These are phyloP conservation scores for Hypericum perforatum DNA, from an alignment of 345 rosid species.

Conservation along the genomic window DNA sequence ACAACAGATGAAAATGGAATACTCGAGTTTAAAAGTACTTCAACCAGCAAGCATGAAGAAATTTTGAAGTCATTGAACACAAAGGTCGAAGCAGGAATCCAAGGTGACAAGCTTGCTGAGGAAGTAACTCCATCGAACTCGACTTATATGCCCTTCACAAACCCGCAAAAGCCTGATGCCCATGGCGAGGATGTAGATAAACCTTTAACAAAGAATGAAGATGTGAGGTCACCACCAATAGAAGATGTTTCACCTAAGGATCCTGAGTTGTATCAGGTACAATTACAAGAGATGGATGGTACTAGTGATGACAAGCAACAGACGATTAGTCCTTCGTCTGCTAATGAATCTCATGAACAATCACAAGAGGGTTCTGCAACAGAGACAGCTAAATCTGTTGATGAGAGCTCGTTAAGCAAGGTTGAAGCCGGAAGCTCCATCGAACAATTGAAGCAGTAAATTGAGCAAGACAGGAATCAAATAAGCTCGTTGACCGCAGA, in stretches of 20 bases:
- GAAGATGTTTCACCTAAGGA: neutral
- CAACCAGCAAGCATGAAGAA: slow-evolving; percentile 23
- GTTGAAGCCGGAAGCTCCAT: neutral
- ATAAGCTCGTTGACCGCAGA: slow-evolving; percentile 1
- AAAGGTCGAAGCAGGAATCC: no score
- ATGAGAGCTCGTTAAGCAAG: neutral
- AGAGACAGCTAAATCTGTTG: neutral
- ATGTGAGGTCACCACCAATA: neutral
- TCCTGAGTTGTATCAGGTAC: no score
- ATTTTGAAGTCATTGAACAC: no score
- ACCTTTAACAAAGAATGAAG: neutral
- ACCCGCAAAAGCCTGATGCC: neutral
- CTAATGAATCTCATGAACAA: no score
- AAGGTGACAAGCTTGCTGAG: slow-evolving; percentile 10
- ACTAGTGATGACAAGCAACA: no score
- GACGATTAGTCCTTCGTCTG: no score
- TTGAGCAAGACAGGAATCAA: neutral
- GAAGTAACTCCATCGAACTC: slow-evolving; percentile 15
- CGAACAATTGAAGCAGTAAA: neutral
- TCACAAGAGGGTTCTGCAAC: no score
- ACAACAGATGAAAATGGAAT: slow-evolving; percentile 25
- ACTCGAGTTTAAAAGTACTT: slow-evolving; percentile 13
- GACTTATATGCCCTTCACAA: slow-evolving; percentile 13
- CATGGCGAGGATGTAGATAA: neutral
- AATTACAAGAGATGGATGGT: no score